These are phyloP conservation scores for Cryphonectria japonica DNA, from an alignment of 2,329 filamentous ascomycete species.

Conservation along the genomic window DNA sequence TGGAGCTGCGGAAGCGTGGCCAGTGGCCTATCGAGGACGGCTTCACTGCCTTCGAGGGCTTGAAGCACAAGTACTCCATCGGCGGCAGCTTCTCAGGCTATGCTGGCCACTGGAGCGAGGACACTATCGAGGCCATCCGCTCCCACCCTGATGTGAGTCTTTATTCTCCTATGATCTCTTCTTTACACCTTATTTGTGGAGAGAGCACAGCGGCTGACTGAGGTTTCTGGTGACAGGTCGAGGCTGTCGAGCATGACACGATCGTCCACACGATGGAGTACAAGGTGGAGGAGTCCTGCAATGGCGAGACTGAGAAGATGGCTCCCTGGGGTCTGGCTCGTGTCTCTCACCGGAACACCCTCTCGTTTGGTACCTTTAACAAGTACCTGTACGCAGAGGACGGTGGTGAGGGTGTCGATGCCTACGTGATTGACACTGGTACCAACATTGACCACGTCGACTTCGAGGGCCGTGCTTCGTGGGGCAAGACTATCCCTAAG, in stretches of 20 bases:
- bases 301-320: conserved; percentile 78
- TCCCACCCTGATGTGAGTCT: conserved; percentile 92
- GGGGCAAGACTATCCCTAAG: conserved; percentile 93
- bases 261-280: conserved; percentile 79
- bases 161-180: not conserved
- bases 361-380: conserved; percentile 93
- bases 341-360: conserved; percentile 88
- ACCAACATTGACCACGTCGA: conserved; percentile 94
- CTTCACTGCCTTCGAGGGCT: conserved; percentile 68
- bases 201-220: conserved; percentile 7
- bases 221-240: conserved; percentile 67
- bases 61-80: conserved; percentile 98
- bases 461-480: conserved; percentile 92
- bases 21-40: conserved; percentile 70
- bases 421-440: conserved; percentile 98
- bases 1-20: conserved; percentile 90
- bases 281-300: conserved; percentile 47
- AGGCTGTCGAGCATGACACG: conserved; percentile 94
- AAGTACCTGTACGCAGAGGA: conserved; percentile 93
- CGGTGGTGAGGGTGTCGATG: conserved; percentile 96
- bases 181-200: too few species aligned
- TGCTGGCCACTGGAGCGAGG: conserved; percentile 93
- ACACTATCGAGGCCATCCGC: conserved; percentile 90
- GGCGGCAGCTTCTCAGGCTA: conserved; percentile 85
- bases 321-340: conserved; percentile 98